A percentile compares a stretch with the other conserved stretches of the same genome.
These are phyloP conservation scores for Penicillium verhagenii DNA, from an alignment of 495 filamentous ascomycete genomes.

Conservation along the genomic window DNA sequence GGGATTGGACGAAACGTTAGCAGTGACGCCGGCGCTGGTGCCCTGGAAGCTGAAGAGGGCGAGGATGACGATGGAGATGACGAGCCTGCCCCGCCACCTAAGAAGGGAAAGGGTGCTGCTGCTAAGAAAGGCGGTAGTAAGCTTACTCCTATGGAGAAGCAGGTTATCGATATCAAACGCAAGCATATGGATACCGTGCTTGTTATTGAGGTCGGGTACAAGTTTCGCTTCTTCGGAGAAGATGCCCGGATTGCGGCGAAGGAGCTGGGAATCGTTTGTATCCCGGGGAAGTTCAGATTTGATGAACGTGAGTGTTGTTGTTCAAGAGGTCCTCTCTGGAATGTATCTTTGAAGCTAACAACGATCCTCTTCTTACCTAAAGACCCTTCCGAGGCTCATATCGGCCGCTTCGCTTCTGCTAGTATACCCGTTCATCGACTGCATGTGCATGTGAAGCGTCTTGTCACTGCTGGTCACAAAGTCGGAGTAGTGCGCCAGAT, in stretches of 20 bases:
- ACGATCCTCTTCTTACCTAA: background rate
- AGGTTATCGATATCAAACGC: slow-evolving; percentile 89
- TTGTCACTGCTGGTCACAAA: slow-evolving; percentile 90
- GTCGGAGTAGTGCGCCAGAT: slow-evolving; percentile 93
- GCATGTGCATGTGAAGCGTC: slow-evolving; percentile 90
- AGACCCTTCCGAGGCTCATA: slow-evolving; percentile 87
- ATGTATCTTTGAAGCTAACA: slow-evolving; percentile 8
- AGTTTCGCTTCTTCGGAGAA: slow-evolving; percentile 97
- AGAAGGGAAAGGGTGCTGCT: slow-evolving; percentile 50
- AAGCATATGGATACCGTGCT: slow-evolving; percentile 87
- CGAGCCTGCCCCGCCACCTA: slow-evolving; percentile 46
- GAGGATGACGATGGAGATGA: slow-evolving; percentile 47
- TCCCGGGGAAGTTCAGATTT: slow-evolving; percentile 90
- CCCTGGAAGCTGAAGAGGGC: slow-evolving; percentile 45
- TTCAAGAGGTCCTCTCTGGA: slow-evolving; percentile 13
- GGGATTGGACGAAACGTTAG: slow-evolving; percentile 60
- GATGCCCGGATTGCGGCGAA: slow-evolving; percentile 89
- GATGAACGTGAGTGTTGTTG: slow-evolving; percentile 69
- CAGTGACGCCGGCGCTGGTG: slow-evolving; percentile 52
- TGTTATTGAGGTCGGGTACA: slow-evolving; percentile 94
- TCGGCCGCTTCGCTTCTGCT: slow-evolving; percentile 90
- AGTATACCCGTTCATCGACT: slow-evolving; percentile 92
- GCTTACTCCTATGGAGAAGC: slow-evolving; percentile 91
- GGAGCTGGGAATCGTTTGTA: slow-evolving; percentile 92
- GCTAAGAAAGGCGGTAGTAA: slow-evolving; percentile 69